Evolutionary conservation across 129 eudicot genomes (phyloP).

Genomic region (Sambucus nigra): DNA sequence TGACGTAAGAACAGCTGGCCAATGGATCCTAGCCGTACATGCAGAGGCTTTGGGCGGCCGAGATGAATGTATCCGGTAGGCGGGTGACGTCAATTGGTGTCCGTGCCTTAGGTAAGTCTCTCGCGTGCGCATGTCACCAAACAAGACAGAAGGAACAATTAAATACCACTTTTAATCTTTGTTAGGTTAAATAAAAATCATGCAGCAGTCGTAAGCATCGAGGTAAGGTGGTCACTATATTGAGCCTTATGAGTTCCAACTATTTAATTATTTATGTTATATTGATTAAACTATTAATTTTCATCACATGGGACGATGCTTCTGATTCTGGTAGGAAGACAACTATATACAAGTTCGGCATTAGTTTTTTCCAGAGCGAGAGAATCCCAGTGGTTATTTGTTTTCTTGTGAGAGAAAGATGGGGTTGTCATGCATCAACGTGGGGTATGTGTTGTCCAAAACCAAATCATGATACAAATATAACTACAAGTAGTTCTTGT

Average conservation of each 20-base stretch:
- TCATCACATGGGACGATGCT: constrained; percentile 17
- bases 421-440: constrained; percentile 11
- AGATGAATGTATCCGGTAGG: not conserved
- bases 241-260: not conserved
- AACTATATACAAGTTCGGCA: not conserved
- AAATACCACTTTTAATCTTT: constrained; percentile 2
- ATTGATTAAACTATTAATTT: not conserved
- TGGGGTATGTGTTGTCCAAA: constrained; percentile 13
- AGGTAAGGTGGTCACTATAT: constrained; percentile 4
- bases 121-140: constrained; percentile 8
- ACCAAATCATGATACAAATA: not conserved
- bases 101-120: constrained; percentile 6
- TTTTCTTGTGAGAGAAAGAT: constrained; percentile 6
- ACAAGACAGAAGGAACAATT: not conserved
- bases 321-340: constrained; percentile 10
- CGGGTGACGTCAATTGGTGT: constrained; percentile 5
- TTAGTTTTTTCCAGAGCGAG: not conserved
- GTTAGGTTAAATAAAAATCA: not conserved
- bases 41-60: not conserved
- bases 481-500: too few species aligned
- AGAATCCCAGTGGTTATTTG: constrained; percentile 19
- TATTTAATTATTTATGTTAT: not conserved
- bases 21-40: constrained; percentile 6
- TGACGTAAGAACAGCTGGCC: not conserved
- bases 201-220: constrained; percentile 10